Percentiles rank a stretch among this genome's conserved stretches.
Evolutionary conservation across 371 early-diverging fungal genomes (phyloP).

Genomic region (Batkoa obscura): DNA sequence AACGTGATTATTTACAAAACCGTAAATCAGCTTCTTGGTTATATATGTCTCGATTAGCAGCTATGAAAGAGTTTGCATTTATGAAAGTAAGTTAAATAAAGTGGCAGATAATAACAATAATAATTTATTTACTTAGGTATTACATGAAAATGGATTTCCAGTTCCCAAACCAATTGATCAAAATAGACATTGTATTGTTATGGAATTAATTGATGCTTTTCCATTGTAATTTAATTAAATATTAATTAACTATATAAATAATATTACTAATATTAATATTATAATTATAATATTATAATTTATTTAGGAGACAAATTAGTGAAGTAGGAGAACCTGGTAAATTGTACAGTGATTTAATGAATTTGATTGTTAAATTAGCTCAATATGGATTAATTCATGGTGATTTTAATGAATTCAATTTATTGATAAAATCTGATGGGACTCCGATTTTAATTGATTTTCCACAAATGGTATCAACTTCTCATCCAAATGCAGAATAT

Average conservation of each 20-base stretch:
- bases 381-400: slow-evolving; percentile 96
- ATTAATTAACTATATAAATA: neutral
- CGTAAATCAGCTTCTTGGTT: slow-evolving; percentile 92
- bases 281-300: slow-evolving; percentile 4
- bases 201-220: slow-evolving; percentile 87
- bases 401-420: slow-evolving; percentile 99
- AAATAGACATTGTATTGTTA: slow-evolving; percentile 95
- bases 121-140: neutral
- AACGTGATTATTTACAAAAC: slow-evolving; percentile 88
- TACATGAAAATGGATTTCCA: slow-evolving; percentile 84
- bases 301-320: slow-evolving; percentile 53
- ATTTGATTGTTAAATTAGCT: slow-evolving; percentile 86
- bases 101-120: too few species aligned
- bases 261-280: neutral
- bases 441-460: slow-evolving; percentile 94
- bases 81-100: slow-evolving; percentile 47
- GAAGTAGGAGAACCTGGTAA: slow-evolving; percentile 73
- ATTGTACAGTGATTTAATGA: slow-evolving; percentile 85
- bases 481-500: slow-evolving; percentile 84
- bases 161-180: slow-evolving; percentile 88
- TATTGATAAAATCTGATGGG: slow-evolving; percentile 73
- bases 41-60: slow-evolving; percentile 92
- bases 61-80: slow-evolving; percentile 93
- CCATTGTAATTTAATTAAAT: slow-evolving; percentile 41
- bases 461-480: slow-evolving; percentile 98